A percentile compares a stretch with the other conserved stretches of the same genome.
Evolutionary conservation across 192 early-diverging fungal genomes (phyloP).

Genomic region (Chytriomyces confervae): DNA sequence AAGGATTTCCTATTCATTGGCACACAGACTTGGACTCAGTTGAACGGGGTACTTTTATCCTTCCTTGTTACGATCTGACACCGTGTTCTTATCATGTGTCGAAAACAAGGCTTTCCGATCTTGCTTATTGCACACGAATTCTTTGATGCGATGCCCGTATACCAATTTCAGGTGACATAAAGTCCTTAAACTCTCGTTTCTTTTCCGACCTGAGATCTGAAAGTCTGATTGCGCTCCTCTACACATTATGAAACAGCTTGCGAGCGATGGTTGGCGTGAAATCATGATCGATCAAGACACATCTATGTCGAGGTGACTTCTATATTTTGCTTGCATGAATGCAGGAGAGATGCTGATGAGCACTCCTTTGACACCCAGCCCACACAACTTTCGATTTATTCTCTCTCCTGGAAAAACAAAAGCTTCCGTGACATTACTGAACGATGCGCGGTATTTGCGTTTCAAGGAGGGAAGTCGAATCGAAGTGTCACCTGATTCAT

Average conservation of each 20-base stretch:
- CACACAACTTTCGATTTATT: constrained; percentile 79
- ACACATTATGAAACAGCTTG: constrained; percentile 49
- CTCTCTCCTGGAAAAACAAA: constrained; percentile 68
- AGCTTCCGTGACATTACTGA: constrained; percentile 37
- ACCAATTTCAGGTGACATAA: constrained; percentile 72
- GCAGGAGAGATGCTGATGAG: background rate
- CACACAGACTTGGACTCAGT: constrained; percentile 71
- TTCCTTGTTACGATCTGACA: constrained; percentile 18
- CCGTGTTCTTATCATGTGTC: constrained; percentile 1
- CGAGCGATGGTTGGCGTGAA: constrained; percentile 86
- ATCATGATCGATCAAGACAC: constrained; percentile 86
- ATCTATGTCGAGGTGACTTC: constrained; percentile 51
- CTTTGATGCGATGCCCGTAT: constrained; percentile 94
- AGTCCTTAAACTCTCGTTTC: background rate
- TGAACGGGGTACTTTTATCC: constrained; percentile 40
- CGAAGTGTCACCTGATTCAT: constrained; percentile 85
- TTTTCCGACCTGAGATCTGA: constrained; percentile 25
- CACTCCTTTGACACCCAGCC: constrained; percentile 40
- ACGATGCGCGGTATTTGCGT: constrained; percentile 43
- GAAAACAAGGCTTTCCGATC: constrained; percentile 46
- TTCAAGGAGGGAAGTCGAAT: constrained; percentile 77
- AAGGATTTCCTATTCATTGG: constrained; percentile 59
- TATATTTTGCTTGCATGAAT: background rate
- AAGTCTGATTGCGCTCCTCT: background rate
- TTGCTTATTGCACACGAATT: constrained; percentile 93